These are phyloP conservation scores for Fusarium mundagurra DNA, from an alignment of 2,329 filamentous ascomycete genomes.

Conservation along the genomic window DNA sequence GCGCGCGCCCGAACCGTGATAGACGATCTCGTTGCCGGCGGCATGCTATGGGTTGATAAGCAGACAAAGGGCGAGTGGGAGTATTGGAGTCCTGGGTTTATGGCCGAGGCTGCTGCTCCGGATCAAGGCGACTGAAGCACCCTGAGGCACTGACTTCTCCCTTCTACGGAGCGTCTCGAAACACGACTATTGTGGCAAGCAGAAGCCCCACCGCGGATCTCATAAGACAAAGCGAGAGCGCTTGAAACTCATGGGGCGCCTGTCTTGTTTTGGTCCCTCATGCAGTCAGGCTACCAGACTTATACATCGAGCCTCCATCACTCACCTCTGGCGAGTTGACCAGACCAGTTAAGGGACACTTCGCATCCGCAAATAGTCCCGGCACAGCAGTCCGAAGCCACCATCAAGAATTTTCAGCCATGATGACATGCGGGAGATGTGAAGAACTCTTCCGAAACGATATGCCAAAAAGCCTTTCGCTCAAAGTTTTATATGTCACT, in stretches of 20 bases:
- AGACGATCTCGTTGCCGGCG: constrained; percentile 87
- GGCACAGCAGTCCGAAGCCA: background rate
- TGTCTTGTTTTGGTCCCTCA: background rate
- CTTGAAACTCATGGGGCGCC: background rate
- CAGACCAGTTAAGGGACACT: no score
- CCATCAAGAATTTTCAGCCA: background rate
- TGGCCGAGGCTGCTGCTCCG: constrained; percentile 56
- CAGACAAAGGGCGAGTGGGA: constrained; percentile 83
- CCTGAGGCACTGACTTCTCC: background rate
- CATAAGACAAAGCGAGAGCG: background rate
- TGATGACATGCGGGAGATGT: background rate
- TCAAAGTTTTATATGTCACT: background rate
- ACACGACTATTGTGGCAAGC: background rate
- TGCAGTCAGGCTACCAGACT: background rate
- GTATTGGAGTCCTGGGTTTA: constrained; percentile 90
- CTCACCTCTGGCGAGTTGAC: background rate
- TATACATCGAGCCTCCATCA: background rate
- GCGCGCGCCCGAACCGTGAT: constrained; percentile 89
- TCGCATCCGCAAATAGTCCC: background rate
- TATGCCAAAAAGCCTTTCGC: background rate
- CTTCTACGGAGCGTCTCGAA: background rate
- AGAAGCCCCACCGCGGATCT: background rate
- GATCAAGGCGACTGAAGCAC: constrained; percentile 30
- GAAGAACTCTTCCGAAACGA: background rate
- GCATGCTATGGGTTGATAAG: constrained; percentile 92